A percentile compares a stretch with the other conserved stretches of the same genome.
Conservation (phyloP, 192 early-diverging fungal genomes). For the Entomortierella chlamydospora region DNA sequence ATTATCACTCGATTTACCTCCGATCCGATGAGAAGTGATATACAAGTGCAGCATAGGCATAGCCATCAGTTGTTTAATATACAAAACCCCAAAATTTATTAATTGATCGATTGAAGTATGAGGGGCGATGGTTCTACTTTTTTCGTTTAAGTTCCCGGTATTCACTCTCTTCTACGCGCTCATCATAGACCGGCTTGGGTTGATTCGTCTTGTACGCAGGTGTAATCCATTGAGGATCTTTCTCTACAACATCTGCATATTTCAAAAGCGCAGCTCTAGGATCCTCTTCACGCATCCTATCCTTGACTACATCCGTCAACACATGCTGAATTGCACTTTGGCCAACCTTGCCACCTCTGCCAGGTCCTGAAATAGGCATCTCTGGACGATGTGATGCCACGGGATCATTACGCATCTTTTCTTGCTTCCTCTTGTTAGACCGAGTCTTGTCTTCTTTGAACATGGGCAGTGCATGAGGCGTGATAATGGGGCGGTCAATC, state of each 20-base stretch:
- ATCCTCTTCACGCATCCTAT: slow-evolving; percentile 86
- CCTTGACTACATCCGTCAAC: slow-evolving; percentile 81
- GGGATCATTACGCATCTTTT: slow-evolving; percentile 79
- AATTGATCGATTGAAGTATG: neutral
- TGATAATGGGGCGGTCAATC: slow-evolving; percentile 81
- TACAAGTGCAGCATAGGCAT: too few species aligned
- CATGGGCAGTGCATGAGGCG: slow-evolving; percentile 89
- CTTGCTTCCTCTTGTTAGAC: slow-evolving; percentile 76
- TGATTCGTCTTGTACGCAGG: slow-evolving; percentile 85
- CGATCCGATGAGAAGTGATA: too few species aligned
- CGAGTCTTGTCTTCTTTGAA: slow-evolving; percentile 79
- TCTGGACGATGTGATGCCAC: slow-evolving; percentile 82
- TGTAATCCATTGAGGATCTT: slow-evolving; percentile 88
- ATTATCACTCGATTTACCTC: too few species aligned
- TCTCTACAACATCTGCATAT: slow-evolving; percentile 82
- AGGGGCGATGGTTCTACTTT: slow-evolving; percentile 29
- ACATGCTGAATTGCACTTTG: slow-evolving; percentile 86
- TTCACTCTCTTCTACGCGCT: slow-evolving; percentile 69
- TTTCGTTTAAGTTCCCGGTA: slow-evolving; percentile 62
- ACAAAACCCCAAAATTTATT: neutral
- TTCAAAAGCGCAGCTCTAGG: slow-evolving; percentile 92
- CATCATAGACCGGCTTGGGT: slow-evolving; percentile 76
- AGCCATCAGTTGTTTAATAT: neutral
- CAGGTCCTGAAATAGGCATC: slow-evolving; percentile 81
- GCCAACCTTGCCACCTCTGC: slow-evolving; percentile 88